Evolutionary conservation across 805 yeast species (phyloP), one percentile per base, ranked within the genome.

Genomic region (Sungouiozyma ichnusensis): DNA sequence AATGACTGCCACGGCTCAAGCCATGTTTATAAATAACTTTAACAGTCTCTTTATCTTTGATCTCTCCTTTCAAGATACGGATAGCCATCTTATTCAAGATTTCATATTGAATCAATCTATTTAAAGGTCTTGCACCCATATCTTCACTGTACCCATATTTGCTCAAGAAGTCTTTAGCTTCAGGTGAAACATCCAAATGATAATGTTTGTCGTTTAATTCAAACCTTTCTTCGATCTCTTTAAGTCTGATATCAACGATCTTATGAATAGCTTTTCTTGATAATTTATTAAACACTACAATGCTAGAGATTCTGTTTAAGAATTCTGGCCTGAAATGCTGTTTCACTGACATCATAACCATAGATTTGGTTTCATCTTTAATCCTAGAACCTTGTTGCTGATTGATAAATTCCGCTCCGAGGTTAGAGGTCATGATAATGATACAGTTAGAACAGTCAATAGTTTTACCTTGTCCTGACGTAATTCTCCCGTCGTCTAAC

Each of bases 241-340:
- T 63, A 50, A 92, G 67, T 57, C 98, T 76, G 49, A 92, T 80
- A 46, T 77, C 78, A 37, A 92, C 96, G 56, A 92, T 92, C 77
- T 85, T 85, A 52, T 85, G 76, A 50, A 92, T 92, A 1, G 97
- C 94, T 63, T 82, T 81, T 71, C 79, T 82, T 15, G 96, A 85
- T 50, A 92, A 73, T 53, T 95, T 77, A 73, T 92, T 92, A 76
- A 92, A 92, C 17, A 92, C 82, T 24, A 90, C 86, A 52, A 85
- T 88, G 6, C 94, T 85, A 2, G 95, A 81, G 49, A 92, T 90
- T 71, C 98, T 84, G 73, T 92, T 92, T 55, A 92, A 72, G 69
- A 92, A 92, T 66, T 92, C 98, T 4, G 98, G 98, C 63, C 97
- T 78, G 77, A 92, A 92, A 63, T 92, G 97, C 4, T 73, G 73